Base-by-base conservation (phyloP, 768 basidiomycete genomes). In the Kwoniella sp. region DNA sequence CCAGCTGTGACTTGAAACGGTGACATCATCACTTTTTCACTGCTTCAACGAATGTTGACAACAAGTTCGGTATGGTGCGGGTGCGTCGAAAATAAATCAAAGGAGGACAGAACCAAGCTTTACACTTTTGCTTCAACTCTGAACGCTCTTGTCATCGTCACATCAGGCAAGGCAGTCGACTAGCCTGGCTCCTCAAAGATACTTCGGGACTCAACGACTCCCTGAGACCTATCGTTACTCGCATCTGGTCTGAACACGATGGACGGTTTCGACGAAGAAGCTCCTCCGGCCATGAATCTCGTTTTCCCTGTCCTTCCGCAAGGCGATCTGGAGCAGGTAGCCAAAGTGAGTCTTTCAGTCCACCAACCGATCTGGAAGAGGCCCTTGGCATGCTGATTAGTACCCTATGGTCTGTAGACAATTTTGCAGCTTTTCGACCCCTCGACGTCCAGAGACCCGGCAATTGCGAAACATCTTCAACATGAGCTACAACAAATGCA, bases 381-480 rank as follows among this genome's bases (percentile, higher is more conserved):
- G n/a, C n/a, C n/a, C n/a, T n/a, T n/a, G n/a, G n/a, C n/a, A n/a
- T n/a, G n/a, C n/a, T n/a, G n/a, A n/a, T n/a, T n/a, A n/a, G n/a
- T n/a, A n/a, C n/a, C n/a, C n/a, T 34, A 13, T 34, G 9, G 11
- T 17, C n/a, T 20, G 22, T 54, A 80, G 79, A 75, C 75, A 26
- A 79, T 80, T 26, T 50, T 75, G 0, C 70, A 71, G 15, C 70
- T 80, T 26, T 77, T 79, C 57, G 60, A 65, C 12, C 71, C 79
- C 12, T 60, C 65, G 17, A 74, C 72, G 3, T 58, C 72, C 0
- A 63, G 70, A 0, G 68, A 79, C 53, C 74, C 79, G 9, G 61
- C 58, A 37, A 34, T 72, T 8, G 73, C 76, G 23, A 73, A 79
- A 41, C 64, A 69, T 37, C 65, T 81, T 7, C 73, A 81, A 48